phyloP scores from a whole-genome alignment of 2,329 filamentous ascomycete species.

The Ophiocordyceps camponoti-rufipedis region DNA sequence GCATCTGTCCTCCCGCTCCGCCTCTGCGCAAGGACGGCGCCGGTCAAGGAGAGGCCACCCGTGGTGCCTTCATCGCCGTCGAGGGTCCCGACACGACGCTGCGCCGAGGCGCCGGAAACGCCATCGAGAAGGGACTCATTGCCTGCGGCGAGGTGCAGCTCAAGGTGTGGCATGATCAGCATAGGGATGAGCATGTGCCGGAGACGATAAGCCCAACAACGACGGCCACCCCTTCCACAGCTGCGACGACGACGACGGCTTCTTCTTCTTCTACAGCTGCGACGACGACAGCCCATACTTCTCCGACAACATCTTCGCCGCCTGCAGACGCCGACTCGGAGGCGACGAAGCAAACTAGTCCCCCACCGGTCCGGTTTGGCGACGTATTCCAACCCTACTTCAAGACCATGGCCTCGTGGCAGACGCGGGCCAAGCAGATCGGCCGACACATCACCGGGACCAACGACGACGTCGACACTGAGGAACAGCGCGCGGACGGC shows the following conservation, averaged over 20 bases:
- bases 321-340: neutral
- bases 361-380: slow-evolving; percentile 7
- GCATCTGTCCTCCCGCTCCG: slow-evolving; percentile 53
- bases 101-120: slow-evolving; percentile 37
- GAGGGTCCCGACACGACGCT: slow-evolving; percentile 50
- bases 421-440: slow-evolving; percentile 56
- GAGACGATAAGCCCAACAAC: neutral
- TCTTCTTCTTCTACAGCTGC: neutral
- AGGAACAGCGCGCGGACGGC: slow-evolving; percentile 1
- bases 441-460: slow-evolving; percentile 25
- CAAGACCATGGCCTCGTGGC: slow-evolving; percentile 47
- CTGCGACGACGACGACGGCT: neutral
- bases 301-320: neutral
- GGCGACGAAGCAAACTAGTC: no score
- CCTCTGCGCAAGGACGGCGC: slow-evolving; percentile 14
- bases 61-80: slow-evolving; percentile 69
- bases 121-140: slow-evolving; percentile 45
- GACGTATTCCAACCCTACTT: slow-evolving; percentile 42
- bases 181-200: slow-evolving; percentile 1
- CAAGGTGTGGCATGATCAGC: slow-evolving; percentile 23
- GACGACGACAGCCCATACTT: neutral
- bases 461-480: neutral
- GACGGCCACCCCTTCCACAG: neutral
- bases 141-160: slow-evolving; percentile 22
- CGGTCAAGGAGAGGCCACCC: slow-evolving; percentile 18